These are phyloP conservation scores for Ophiocordyceps camponoti-floridani DNA, from an alignment of 2,329 filamentous ascomycete species.

Conservation along the genomic window DNA sequence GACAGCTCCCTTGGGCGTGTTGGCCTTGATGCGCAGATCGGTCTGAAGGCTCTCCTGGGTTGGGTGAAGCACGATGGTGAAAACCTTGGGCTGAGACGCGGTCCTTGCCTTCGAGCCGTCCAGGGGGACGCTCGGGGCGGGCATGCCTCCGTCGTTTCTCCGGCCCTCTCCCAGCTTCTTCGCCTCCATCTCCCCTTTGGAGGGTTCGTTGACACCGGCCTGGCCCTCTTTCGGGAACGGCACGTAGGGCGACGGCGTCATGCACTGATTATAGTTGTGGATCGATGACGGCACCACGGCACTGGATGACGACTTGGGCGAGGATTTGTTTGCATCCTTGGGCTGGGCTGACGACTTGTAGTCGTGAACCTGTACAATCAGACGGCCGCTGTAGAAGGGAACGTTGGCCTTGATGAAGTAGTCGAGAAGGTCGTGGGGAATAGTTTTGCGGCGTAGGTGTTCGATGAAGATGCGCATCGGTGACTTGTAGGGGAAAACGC, in stretches of 20 bases:
- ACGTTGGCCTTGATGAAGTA: conserved; percentile 57
- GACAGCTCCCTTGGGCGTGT: conserved; percentile 38
- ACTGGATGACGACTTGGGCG: conserved; percentile 28
- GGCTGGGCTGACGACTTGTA: conserved; percentile 50
- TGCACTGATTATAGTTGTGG: conserved; percentile 77
- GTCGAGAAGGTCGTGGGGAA: conserved; percentile 78
- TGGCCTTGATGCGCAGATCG: conserved; percentile 61
- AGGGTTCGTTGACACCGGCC: conserved; percentile 11
- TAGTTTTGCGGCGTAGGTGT: conserved; percentile 55
- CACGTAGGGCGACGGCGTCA: conserved; percentile 76
- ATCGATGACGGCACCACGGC: conserved; percentile 62
- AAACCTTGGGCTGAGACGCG: conserved; percentile 41
- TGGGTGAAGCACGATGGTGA: conserved; percentile 69
- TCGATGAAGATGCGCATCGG: conserved; percentile 73
- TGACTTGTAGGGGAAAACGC: conserved; percentile 80
- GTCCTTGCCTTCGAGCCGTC: conserved; percentile 19
- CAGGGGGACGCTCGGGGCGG: conserved; percentile 27
- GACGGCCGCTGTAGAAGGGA: conserved; percentile 79
- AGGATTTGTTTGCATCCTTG: conserved; percentile 35
- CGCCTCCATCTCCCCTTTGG: conserved; percentile 19
- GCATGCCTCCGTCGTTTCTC: conserved; percentile 41
- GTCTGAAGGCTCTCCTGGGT: conserved; percentile 58
- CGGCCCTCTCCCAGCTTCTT: conserved; percentile 12
- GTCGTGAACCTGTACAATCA: conserved; percentile 89
- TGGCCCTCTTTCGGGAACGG: conserved; percentile 49